Evolutionary conservation across 1,284 basidiomycete species (phyloP).

Genomic region (Cystobasidium pallidum): DNA sequence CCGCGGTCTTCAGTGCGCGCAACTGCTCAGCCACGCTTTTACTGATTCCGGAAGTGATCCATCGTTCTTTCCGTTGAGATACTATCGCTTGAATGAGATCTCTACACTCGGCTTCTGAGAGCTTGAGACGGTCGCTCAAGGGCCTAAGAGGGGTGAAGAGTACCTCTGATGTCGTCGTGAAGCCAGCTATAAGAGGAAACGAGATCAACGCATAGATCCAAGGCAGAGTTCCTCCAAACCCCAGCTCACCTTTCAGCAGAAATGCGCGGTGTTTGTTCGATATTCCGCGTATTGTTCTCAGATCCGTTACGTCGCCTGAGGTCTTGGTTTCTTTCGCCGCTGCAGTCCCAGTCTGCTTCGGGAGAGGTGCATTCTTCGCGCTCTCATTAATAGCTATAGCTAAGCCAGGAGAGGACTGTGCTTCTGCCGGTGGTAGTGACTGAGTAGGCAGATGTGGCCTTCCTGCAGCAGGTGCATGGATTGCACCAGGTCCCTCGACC

Average conservation of each 20-base stretch:
- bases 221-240: not conserved
- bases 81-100: constrained; percentile 17
- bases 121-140: constrained; percentile 28
- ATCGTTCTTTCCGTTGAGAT: constrained; percentile 5
- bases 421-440: constrained; percentile 9
- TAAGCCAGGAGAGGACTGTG: not conserved
- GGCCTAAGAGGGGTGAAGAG: constrained; percentile 33
- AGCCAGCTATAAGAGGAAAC: constrained; percentile 19
- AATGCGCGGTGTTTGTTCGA: constrained; percentile 37
- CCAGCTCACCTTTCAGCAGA: constrained; percentile 14
- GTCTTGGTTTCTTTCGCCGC: not conserved
- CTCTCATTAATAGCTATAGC: too few species aligned
- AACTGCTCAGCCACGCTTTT: not conserved
- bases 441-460: not conserved
- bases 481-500: not conserved
- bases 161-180: constrained; percentile 39
- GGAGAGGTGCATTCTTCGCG: not conserved
- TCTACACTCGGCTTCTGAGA: constrained; percentile 30
- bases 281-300: constrained; percentile 11
- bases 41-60: not conserved
- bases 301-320: constrained; percentile 21
- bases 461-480: not conserved
- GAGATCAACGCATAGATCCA: not conserved
- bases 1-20: not conserved
- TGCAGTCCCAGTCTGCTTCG: not conserved